Percentiles rank a stretch among this genome's conserved stretches.
Evolutionary conservation across 2,329 filamentous ascomycete species (phyloP).

Genomic region (Grosmannia serpens): DNA sequence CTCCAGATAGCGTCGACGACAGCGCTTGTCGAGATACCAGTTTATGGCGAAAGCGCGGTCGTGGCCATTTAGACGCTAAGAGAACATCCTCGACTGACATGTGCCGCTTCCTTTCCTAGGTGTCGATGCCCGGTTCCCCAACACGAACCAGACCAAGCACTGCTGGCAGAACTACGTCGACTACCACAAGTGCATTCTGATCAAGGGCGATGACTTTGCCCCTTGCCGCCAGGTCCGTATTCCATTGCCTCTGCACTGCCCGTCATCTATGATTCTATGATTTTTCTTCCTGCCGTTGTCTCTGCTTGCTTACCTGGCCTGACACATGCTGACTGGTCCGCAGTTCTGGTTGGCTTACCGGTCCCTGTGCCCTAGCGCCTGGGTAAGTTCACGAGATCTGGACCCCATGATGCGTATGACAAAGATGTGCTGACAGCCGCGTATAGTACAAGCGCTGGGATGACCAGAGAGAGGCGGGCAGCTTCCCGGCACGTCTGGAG

Average conservation of each 20-base stretch:
- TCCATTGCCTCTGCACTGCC: neutral
- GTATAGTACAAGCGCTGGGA: constrained; percentile 76
- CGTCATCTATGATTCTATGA: neutral
- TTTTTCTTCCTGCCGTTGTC: neutral
- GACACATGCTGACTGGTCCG: constrained; percentile 15
- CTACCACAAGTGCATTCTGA: constrained; percentile 98
- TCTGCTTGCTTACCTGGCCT: neutral
- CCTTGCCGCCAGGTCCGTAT: constrained; percentile 88
- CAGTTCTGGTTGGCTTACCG: constrained; percentile 96
- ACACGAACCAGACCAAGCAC: constrained; percentile 98
- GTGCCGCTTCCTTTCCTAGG: constrained; percentile 40
- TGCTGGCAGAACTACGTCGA: constrained; percentile 99
- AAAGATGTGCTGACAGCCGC: neutral
- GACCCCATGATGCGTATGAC: neutral
- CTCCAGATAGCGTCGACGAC: neutral
- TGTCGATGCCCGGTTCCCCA: constrained; percentile 98
- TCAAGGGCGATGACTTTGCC: constrained; percentile 97
- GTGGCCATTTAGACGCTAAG: neutral
- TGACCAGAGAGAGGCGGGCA: constrained; percentile 73
- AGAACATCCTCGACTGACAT: neutral
- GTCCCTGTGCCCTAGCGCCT: constrained; percentile 91
- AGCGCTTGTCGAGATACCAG: neutral
- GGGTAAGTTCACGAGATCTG: constrained; percentile 22
- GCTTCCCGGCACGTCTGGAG: constrained; percentile 56
- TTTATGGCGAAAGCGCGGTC: neutral